Evolutionary conservation across 176 grass and related monocot species (phyloP).

Genomic region (Oryza brachyantha): DNA sequence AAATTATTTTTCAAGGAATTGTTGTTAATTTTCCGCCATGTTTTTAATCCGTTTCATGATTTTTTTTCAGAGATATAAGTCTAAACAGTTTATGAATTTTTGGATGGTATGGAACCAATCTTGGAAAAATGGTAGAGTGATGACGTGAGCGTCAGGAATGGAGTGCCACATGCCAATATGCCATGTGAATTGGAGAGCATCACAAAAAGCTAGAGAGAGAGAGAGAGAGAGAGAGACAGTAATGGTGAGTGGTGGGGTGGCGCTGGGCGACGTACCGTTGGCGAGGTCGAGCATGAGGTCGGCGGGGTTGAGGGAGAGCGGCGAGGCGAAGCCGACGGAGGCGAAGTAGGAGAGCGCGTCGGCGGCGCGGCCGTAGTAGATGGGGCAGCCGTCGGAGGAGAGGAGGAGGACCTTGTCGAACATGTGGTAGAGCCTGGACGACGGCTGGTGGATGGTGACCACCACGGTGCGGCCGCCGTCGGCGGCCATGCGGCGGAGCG

Average conservation of each 20-base stretch:
- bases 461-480: conserved; percentile 62
- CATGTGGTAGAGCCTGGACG: conserved; percentile 91
- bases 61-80: too few relatives aligned
- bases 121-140: too few relatives aligned
- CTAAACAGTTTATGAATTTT: too few relatives aligned
- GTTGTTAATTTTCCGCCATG: background rate
- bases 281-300: conserved; percentile 98
- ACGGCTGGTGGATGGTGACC: conserved; percentile 97
- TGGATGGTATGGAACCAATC: background rate
- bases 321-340: conserved; percentile 66
- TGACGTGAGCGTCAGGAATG: conserved; percentile 16
- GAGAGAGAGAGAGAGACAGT: background rate
- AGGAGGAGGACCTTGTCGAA: conserved; percentile 97
- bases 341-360: conserved; percentile 78
- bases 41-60: too few relatives aligned
- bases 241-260: background rate
- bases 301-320: conserved; percentile 82
- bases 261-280: conserved; percentile 51
- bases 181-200: conserved; percentile 44
- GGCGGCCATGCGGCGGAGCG: conserved; percentile 66
- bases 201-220: background rate
- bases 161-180: conserved; percentile 40
- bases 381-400: conserved; percentile 64
- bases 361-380: conserved; percentile 87
- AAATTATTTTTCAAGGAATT: too few relatives aligned